Conservation (phyloP, 805 yeast genomes). For the Lachancea quebecensis region DNA sequence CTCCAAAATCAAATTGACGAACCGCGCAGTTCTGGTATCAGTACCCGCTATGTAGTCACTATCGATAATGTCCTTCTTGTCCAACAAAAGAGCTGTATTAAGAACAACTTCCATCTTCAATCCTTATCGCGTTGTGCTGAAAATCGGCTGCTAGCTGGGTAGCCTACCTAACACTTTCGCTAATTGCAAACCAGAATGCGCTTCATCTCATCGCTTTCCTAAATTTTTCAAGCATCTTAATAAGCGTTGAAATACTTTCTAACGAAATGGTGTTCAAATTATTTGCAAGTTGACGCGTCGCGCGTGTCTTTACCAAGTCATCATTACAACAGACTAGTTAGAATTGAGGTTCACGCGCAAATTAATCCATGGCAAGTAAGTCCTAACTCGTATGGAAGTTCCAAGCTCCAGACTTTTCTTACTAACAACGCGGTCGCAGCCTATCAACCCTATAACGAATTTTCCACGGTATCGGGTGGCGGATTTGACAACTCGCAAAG, state of each 20-base stretch:
- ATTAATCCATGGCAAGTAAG: neutral
- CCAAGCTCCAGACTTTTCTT: neutral
- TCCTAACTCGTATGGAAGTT: neutral
- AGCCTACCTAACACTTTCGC: too few relatives aligned
- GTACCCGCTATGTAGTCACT: neutral
- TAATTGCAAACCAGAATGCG: too few relatives aligned
- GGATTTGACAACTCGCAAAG: constrained; percentile 24
- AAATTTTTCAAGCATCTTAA: neutral
- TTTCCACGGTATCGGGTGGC: constrained; percentile 28
- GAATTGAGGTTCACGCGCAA: too few relatives aligned
- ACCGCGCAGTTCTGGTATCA: constrained; percentile 2
- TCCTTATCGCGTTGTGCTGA: too few relatives aligned
- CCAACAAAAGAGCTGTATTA: constrained; percentile 3
- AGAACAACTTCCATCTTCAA: neutral
- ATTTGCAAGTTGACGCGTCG: neutral
- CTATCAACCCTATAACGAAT: constrained; percentile 30
- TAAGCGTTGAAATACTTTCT: too few relatives aligned
- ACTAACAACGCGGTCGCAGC: constrained; percentile 10
- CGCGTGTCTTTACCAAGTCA: neutral
- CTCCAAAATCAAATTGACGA: constrained; percentile 15
- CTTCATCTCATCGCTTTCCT: neutral
- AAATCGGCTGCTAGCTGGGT: too few relatives aligned
- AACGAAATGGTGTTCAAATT: too few relatives aligned
- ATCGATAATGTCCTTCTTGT: neutral
- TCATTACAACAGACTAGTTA: too few relatives aligned